These are phyloP conservation scores for Ustilaginoidea virens DNA, from an alignment of 2,329 filamentous ascomycete species.

Conservation along the genomic window DNA sequence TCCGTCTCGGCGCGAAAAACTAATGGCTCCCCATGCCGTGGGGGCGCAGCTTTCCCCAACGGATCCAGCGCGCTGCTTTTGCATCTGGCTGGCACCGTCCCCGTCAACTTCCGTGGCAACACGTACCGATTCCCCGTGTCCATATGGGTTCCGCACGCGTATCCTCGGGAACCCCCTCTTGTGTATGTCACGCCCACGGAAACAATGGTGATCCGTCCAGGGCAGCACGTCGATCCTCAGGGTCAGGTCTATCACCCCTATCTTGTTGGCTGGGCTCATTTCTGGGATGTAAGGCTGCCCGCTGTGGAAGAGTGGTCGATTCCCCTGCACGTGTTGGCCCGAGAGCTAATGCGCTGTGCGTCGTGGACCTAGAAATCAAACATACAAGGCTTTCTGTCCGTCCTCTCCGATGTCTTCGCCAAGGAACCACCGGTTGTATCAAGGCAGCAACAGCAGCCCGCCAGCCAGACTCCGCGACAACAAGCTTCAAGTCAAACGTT, in stretches of 20 bases:
- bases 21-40: too few species aligned
- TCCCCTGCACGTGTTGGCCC: too few species aligned
- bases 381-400: slow-evolving; percentile 65
- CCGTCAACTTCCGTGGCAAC: slow-evolving; percentile 78
- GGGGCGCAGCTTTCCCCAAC: slow-evolving; percentile 74
- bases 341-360: too few species aligned
- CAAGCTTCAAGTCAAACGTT: slow-evolving; percentile 17
- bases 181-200: slow-evolving; percentile 79
- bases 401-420: slow-evolving; percentile 75
- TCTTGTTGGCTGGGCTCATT: slow-evolving; percentile 73
- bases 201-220: slow-evolving; percentile 77
- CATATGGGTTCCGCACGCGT: slow-evolving; percentile 84
- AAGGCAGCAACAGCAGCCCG: slow-evolving; percentile 49
- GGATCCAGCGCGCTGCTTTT: slow-evolving; percentile 76
- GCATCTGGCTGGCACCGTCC: slow-evolving; percentile 72
- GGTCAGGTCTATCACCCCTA: slow-evolving; percentile 94
- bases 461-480: slow-evolving; percentile 21
- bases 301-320: too few species aligned
- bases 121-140: slow-evolving; percentile 85
- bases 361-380: slow-evolving; percentile 88
- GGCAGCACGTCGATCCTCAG: slow-evolving; percentile 88
- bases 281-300: slow-evolving; percentile 60
- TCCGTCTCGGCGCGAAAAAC: too few species aligned
- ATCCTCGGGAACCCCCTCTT: slow-evolving; percentile 73
- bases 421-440: slow-evolving; percentile 88